phyloP scores from a whole-genome alignment of 345 rosid genomes.

The Xanthoceras sorbifolium region DNA sequence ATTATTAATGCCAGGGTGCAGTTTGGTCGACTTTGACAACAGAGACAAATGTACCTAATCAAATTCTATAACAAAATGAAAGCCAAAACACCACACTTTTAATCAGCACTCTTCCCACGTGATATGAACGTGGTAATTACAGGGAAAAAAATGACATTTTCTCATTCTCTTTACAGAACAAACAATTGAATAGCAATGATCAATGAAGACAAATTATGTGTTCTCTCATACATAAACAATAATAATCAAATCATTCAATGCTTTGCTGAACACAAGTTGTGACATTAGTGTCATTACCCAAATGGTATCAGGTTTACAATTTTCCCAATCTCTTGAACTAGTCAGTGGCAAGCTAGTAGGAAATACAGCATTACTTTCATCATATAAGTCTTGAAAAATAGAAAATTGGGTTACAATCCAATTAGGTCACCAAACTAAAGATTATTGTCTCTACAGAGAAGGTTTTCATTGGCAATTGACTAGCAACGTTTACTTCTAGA shows the following conservation, averaged over 20 bases:
- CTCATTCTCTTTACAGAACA: background rate
- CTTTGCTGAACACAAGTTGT: background rate
- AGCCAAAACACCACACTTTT: too few species aligned
- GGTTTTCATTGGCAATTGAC: slow-evolving; percentile 20
- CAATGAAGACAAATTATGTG: background rate
- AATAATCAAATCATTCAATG: background rate
- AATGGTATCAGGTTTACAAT: background rate
- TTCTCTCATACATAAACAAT: background rate
- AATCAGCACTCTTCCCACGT: background rate
- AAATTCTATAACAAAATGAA: too few species aligned
- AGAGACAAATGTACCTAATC: background rate
- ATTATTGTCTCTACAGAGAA: slow-evolving; percentile 36
- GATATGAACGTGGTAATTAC: background rate
- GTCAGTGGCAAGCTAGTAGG: background rate
- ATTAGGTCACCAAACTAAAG: slow-evolving; percentile 38
- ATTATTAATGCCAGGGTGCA: background rate
- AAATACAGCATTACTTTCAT: slow-evolving; percentile 10
- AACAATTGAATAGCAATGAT: background rate
- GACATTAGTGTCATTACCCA: background rate
- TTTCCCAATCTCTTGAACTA: background rate
- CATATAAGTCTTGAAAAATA: slow-evolving; percentile 21
- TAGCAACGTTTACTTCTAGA: slow-evolving; percentile 27
- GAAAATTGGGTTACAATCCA: slow-evolving; percentile 24
- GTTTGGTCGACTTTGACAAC: background rate
- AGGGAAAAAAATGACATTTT: background rate